Conservation (phyloP, 331 rosid species). For the Phaseolus coccineus region DNA sequence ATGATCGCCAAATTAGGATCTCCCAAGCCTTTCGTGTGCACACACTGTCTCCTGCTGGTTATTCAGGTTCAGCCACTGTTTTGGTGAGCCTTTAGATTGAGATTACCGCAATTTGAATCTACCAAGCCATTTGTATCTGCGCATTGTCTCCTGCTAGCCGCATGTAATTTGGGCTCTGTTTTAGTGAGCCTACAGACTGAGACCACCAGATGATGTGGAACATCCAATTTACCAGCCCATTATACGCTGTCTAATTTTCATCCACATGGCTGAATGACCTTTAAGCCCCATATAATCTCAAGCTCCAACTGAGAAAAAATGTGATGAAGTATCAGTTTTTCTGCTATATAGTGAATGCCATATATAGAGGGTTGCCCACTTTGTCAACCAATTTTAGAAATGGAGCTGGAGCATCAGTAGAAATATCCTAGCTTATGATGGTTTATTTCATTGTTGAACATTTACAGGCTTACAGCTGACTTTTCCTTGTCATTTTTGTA, state of each 20-base stretch:
- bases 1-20: background rate
- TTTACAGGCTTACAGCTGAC: constrained; percentile 47
- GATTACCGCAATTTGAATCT: background rate
- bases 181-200: background rate
- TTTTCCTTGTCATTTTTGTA: constrained; percentile 45
- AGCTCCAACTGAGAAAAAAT: background rate
- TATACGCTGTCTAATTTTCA: background rate
- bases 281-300: background rate
- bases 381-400: constrained; percentile 7
- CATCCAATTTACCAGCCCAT: background rate
- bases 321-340: constrained; percentile 10
- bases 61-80: background rate
- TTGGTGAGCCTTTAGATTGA: background rate
- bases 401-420: background rate
- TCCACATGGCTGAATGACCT: background rate
- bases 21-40: background rate
- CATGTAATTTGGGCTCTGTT: background rate
- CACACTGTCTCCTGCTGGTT: background rate
- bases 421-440: background rate
- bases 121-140: background rate
- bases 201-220: background rate
- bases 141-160: background rate
- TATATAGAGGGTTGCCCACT: background rate
- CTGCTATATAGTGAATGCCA: background rate
- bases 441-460: constrained; percentile 21